phyloP scores from a whole-genome alignment of 2,329 filamentous ascomycete genomes.

The Monilinia polystroma region DNA sequence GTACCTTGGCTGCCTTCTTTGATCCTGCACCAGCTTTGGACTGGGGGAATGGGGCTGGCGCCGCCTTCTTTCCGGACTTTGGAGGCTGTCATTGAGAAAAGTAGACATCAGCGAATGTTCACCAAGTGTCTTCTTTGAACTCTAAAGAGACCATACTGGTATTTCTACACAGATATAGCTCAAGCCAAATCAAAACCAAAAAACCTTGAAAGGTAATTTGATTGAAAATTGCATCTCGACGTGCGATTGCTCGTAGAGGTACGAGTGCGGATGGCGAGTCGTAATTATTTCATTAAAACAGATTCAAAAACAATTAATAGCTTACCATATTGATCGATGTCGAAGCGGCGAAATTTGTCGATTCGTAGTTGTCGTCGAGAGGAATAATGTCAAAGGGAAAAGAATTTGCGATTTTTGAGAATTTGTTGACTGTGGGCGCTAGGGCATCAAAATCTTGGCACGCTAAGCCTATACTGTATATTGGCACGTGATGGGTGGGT shows the following conservation, averaged over 20 bases:
- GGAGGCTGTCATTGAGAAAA: slow-evolving; percentile 99
- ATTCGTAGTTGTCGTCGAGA: slow-evolving; percentile 24
- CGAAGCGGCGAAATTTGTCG: slow-evolving; percentile 39
- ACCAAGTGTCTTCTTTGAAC: slow-evolving; percentile 83
- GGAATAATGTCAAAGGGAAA: slow-evolving; percentile 32
- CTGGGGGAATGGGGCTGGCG: slow-evolving; percentile 93
- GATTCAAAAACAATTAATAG: slow-evolving; percentile 43
- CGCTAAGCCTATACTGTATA: neutral
- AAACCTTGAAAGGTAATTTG: slow-evolving; percentile 37
- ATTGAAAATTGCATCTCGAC: slow-evolving; percentile 41
- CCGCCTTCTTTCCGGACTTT: slow-evolving; percentile 96
- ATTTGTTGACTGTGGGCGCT: slow-evolving; percentile 27
- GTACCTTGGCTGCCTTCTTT: slow-evolving; percentile 97
- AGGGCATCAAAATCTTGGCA: slow-evolving; percentile 34
- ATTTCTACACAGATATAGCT: slow-evolving; percentile 48
- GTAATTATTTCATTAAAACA: slow-evolving; percentile 35
- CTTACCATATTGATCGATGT: slow-evolving; percentile 62
- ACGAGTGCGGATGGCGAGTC: slow-evolving; percentile 40
- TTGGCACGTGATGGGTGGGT: slow-evolving; percentile 9
- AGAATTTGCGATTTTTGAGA: slow-evolving; percentile 28
- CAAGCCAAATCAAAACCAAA: slow-evolving; percentile 64
- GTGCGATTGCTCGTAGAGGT: slow-evolving; percentile 44
- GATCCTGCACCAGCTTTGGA: slow-evolving; percentile 75
- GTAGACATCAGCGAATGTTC: slow-evolving; percentile 91
- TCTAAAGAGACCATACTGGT: slow-evolving; percentile 72